Evolutionary conservation across 192 early-diverging fungal genomes (phyloP), one percentile per base, ranked within the genome.

Genomic region (Dimargaris verticillata): DNA sequence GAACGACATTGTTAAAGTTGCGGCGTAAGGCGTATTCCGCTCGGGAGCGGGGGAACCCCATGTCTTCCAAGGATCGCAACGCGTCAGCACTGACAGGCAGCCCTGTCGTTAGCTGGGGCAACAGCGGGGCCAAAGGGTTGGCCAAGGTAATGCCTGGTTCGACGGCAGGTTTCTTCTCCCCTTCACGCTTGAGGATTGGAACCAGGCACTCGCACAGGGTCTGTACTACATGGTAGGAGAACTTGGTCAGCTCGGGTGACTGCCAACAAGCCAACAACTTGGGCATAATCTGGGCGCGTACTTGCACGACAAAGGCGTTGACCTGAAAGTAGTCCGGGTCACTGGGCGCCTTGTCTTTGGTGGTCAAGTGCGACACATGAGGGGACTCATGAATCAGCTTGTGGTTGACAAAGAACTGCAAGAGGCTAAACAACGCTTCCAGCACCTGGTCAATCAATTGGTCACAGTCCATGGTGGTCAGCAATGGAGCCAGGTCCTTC

Each of bases 1-100:
- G 75, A 20, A 74, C 74, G 5, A 94, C 70, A 55, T 86, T 86
- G 62, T 88, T 88, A n/a, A 70, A 74, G 55, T 80, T 84, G 2
- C 89, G 80, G 28, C 82, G 73, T 33, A 97, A 67, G 5, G 92
- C 92, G 24, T 68, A 73, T 63, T 87, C 88, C 1, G 92, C 89
- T 12, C 83, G 84, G 20, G 74, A 71, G 13, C 83, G 74, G 5
- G 84, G 71, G 66, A 95, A 97, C 0, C 94, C 94, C 91, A 97
- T 90, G 25, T 88, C 83, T 15, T 84, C 67, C 15, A 97, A 72
- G 46, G 83, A 81, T n/a, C 80, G 73, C 17, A 94, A 70, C 42
- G 74, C 71, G 11, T 71, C 72, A 28, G 76, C 75, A 70, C 89
- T 81, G 5, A 52, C 51, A 18, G 88, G 75, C 28, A 78, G 72